Evolutionary conservation across 1,139 yeast species (phyloP), one percentile per base, ranked within the genome.

Genomic region (Suhomyces choctaworum): DNA sequence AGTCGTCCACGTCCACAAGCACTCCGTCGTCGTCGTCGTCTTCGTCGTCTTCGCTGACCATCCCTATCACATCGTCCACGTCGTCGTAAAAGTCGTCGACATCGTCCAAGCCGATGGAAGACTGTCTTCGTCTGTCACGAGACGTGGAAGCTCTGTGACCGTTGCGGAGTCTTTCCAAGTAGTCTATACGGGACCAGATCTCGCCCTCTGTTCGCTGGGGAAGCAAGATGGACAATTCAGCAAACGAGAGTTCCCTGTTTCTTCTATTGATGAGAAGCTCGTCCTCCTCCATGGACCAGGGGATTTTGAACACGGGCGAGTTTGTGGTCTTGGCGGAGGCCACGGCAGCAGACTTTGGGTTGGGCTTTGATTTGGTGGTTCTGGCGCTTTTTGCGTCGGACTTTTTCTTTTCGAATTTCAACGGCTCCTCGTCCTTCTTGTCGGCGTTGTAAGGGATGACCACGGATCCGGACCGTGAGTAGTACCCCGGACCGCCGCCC

Each of bases 201-300:
- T 85, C 94, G n/a, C 71, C 71, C 52, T 83, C 92, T 1, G 92
- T 73, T 43, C 88, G 72, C 42, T 76, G 78, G 5, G 92, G 90
- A 31, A 88, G 65, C 32, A 87, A 61, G 25, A 87, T 80, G 8
- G 85, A 76, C 29, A 88, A 65, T 56, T 88, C 96, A 10, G 85
- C 86, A 49, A 84, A 73, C 22, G 85, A 73, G 22, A 88, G 62
- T 41, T 82, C 85, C 39, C 79, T 58, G 45, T 66, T 70, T 27
- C 75, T 65, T 34, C 90, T 70, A 39, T 78, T 72, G 32, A 76
- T 66, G 27, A 83, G 56, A 37, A 88, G 62, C 41, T 83, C 80
- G 51, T 84, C 92, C 58, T 88, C 95, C 47, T 86, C 95, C 60
- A 76, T 75, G 1, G 74, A 54, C 76, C 76, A 70, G 1, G 76